Evolutionary conservation across 495 filamentous ascomycete species (phyloP), one percentile per base, ranked within the genome.

Genomic region (Tuber borchii): DNA sequence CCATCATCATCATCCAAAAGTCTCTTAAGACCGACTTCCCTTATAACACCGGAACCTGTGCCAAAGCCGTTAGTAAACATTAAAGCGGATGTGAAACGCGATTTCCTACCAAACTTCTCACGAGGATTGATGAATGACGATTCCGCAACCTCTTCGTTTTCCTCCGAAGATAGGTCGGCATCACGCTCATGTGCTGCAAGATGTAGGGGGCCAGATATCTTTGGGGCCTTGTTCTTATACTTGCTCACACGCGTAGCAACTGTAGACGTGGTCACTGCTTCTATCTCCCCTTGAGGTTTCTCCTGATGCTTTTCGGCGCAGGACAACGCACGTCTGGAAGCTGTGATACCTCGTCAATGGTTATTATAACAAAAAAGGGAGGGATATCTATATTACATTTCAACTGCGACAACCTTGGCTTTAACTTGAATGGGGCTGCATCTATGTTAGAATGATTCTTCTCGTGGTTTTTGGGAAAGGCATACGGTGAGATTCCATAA

Each of bases 1-100:
- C 51, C 26, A 65, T 34, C 56, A 65, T 65, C 56, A 7, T 34
- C 56, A 17, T 31, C 56, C 51, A n/a, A 61, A 65, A 65, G 56
- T 65, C 56, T 65, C 26, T 65, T 65, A 34, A 65, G 56, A 65
- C 31, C 14, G 56, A 65, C 56, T 65, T 65, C 56, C 56, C 56
- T 65, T 14, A 34, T 16, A 31, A 61, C 31, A 65, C 56, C 26
- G 14, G 17, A 65, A 34, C 56, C 56, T 65, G 26, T 65, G 26
- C 56, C 56, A 34, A 17, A 34, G 56, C 6, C 26, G 34, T 34
- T 34, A 65, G 56, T 6, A 65, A 65, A 31, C 26, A 12, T 34
- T 4, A 34, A 34, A 16, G 14, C 31, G 4, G 16, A 65, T 34
- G 31, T 31, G 14, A 65, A 65, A 34, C 56, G 16, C 56, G 26